Conservation (phyloP, 495 filamentous ascomycete species). For the Clavariopsis aquatica region DNA sequence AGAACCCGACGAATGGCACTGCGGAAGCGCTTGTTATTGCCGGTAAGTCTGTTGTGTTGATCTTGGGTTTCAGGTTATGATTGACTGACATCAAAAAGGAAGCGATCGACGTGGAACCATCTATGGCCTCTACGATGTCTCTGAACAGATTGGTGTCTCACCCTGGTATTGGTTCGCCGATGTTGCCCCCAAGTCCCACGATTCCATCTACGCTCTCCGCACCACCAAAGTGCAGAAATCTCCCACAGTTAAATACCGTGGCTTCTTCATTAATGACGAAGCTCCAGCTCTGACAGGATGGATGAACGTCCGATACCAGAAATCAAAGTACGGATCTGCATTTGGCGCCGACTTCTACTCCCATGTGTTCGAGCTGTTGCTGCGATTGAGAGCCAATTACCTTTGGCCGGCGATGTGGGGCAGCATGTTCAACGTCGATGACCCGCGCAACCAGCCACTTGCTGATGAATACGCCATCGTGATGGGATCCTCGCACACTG, state of each 20-base stretch:
- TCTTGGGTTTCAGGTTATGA: not conserved
- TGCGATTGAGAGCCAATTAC: constrained; percentile 71
- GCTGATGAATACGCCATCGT: constrained; percentile 74
- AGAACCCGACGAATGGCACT: constrained; percentile 59
- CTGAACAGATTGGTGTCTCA: constrained; percentile 74
- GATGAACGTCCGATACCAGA: constrained; percentile 58
- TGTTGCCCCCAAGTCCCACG: constrained; percentile 56
- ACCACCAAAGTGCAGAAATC: constrained; percentile 58
- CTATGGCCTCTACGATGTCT: constrained; percentile 72
- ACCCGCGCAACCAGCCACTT: constrained; percentile 64
- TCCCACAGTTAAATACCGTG: constrained; percentile 72
- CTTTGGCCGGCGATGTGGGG: constrained; percentile 75
- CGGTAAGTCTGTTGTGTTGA: constrained; percentile 39
- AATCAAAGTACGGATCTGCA: constrained; percentile 56
- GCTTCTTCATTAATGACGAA: constrained; percentile 80
- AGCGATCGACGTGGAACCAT: constrained; percentile 69
- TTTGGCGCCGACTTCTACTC: constrained; percentile 67
- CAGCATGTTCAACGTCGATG: constrained; percentile 70
- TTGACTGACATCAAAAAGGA: constrained; percentile 40
- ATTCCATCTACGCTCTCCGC: constrained; percentile 57
- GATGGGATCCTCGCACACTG: constrained; percentile 70
- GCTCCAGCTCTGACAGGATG: constrained; percentile 70
- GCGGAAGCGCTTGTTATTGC: constrained; percentile 66
- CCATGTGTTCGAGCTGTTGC: constrained; percentile 69
- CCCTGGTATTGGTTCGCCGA: constrained; percentile 81